Percentiles rank a stretch among this genome's conserved stretches.
Evolutionary conservation across 768 basidiomycete genomes (phyloP).

Genomic region (Stropharia rugosoannulata): DNA sequence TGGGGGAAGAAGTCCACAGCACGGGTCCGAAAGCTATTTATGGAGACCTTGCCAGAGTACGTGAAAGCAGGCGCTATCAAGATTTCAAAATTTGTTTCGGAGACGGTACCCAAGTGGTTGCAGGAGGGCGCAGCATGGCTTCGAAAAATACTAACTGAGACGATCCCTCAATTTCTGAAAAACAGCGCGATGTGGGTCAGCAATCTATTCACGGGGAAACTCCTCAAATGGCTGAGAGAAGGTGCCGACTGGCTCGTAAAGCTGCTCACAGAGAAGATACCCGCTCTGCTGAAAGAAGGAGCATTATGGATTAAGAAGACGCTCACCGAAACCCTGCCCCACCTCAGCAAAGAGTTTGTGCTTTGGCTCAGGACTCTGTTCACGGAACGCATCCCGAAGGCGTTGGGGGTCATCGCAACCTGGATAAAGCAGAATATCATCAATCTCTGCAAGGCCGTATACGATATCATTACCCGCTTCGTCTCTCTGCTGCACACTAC

Average conservation of each 20-base stretch:
- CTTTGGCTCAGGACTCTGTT: conserved; percentile 1
- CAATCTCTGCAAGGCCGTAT: not conserved
- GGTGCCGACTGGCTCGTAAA: not conserved
- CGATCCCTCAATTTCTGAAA: no score
- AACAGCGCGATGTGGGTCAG: no score
- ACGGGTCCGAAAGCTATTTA: not conserved
- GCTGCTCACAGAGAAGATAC: not conserved
- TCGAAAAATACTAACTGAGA: no score
- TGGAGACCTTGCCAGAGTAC: not conserved
- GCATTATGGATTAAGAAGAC: not conserved
- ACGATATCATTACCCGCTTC: not conserved
- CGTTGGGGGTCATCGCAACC: not conserved
- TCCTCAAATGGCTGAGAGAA: not conserved
- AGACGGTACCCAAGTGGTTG: no score
- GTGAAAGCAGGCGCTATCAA: not conserved
- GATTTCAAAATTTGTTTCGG: no score
- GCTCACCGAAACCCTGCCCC: not conserved
- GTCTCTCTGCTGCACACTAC: conserved; percentile 3
- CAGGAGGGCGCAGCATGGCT: no score
- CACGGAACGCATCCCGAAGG: not conserved
- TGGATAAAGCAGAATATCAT: conserved; percentile 1
- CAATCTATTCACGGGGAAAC: no score
- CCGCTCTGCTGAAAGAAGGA: not conserved
- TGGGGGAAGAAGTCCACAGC: not conserved
- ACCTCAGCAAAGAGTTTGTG: not conserved